Evolutionary conservation across 352 stramenopile species (phyloP).

Genomic region (Pythium apleroticum): DNA sequence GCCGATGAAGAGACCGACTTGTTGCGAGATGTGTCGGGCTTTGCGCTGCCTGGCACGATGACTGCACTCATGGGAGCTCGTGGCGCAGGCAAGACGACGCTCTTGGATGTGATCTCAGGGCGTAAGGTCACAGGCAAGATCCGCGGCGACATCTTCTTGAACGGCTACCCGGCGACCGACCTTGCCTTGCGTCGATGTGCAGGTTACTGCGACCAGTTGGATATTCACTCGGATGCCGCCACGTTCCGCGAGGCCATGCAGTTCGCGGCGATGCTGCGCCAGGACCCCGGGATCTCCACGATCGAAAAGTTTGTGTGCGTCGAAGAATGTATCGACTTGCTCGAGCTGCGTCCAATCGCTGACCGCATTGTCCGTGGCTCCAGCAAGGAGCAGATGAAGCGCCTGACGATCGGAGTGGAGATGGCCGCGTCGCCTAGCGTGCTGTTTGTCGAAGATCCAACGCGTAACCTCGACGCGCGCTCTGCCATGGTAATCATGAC

Average conservation of each 20-base stretch:
- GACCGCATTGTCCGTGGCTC: conserved; percentile 32
- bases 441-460: conserved; percentile 74
- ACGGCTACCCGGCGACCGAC: conserved; percentile 29
- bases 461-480: conserved; percentile 23
- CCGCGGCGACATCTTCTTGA: conserved; percentile 49
- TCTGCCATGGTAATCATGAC: conserved; percentile 53
- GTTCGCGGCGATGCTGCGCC: conserved; percentile 78
- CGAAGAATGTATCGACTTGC: conserved; percentile 36
- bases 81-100: conserved; percentile 86
- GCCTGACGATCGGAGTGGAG: conserved; percentile 75
- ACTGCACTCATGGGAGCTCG: conserved; percentile 46
- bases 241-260: conserved; percentile 85
- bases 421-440: conserved; percentile 70
- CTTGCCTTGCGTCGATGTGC: conserved; percentile 27
- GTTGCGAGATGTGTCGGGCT: conserved; percentile 41
- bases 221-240: conserved; percentile 59
- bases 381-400: conserved; percentile 34
- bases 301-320: conserved; percentile 32
- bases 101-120: conserved; percentile 90
- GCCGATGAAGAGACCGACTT: conserved; percentile 46
- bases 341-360: conserved; percentile 30
- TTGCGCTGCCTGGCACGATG: conserved; percentile 38
- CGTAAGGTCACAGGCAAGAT: conserved; percentile 74
- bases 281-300: conserved; percentile 24
- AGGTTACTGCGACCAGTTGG: conserved; percentile 26